Evolutionary conservation across 805 yeast genomes (phyloP).

Genomic region (Candida easanensis): DNA sequence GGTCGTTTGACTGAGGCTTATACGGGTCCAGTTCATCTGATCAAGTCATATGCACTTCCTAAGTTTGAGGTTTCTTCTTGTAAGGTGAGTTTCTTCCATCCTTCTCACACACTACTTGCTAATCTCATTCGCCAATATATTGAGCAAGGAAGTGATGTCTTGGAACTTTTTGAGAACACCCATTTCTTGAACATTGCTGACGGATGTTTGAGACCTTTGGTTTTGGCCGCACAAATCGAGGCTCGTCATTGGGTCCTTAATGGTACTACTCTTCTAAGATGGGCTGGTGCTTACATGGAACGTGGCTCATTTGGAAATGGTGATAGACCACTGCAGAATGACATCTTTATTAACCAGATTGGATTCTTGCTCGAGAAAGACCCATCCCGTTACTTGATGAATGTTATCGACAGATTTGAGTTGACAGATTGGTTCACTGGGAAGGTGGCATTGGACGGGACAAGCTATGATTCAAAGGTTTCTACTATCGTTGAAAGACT

Average conservation of each 20-base stretch:
- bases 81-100: slow-evolving; percentile 56
- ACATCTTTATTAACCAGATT: slow-evolving; percentile 67
- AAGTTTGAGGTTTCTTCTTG: slow-evolving; percentile 45
- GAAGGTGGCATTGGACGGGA: slow-evolving; percentile 33
- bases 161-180: slow-evolving; percentile 14
- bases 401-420: slow-evolving; percentile 58
- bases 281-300: slow-evolving; percentile 48
- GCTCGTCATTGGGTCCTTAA: slow-evolving; percentile 75
- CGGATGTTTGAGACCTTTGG: slow-evolving; percentile 56
- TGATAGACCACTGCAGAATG: slow-evolving; percentile 58
- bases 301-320: slow-evolving; percentile 35
- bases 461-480: slow-evolving; percentile 46
- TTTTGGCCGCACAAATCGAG: slow-evolving; percentile 57
- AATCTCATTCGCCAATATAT: slow-evolving; percentile 6
- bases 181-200: slow-evolving; percentile 50
- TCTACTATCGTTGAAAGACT: slow-evolving; percentile 76
- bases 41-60: slow-evolving; percentile 29
- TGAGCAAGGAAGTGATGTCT: background rate
- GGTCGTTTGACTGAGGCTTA: background rate
- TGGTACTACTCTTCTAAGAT: slow-evolving; percentile 53
- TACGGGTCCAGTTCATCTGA: slow-evolving; percentile 7
- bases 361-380: slow-evolving; percentile 46
- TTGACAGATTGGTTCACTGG: slow-evolving; percentile 47
- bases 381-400: slow-evolving; percentile 55
- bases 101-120: slow-evolving; percentile 56